Evolutionary conservation across 1,284 basidiomycete genomes (phyloP), one percentile per base, ranked within the genome.

Genomic region (Volvariella volvacea): DNA sequence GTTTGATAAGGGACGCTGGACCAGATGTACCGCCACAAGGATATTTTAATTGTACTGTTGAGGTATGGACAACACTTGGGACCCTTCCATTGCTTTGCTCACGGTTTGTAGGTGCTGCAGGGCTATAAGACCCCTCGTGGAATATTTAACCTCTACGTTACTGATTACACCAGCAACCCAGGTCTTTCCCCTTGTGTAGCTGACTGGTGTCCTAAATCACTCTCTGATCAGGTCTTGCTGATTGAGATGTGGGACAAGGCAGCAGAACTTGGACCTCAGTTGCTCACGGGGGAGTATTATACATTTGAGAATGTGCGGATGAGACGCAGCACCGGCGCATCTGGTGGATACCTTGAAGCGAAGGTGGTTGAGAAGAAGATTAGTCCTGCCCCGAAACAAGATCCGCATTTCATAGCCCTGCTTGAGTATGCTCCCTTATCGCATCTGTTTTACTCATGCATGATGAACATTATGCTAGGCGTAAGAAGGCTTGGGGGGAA

Each of bases 31-130:
- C 55, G n/a, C 70, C 74, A 2, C 44, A 51, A 9, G 79, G 77
- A 1, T 85, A 71, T 55, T 84, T 86, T 52, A 69, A 86, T 48
- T 83, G 80, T 47, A 83, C 80, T 0, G 69, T 83, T 4, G 77
- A 85, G 69, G 83, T 83, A 48, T 45, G 25, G 17, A 2, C 25
- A 14, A 12, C 38, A 4, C 49, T 15, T 38, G 10, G 17, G 22
- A 16, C 44, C 48, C 12, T n/a, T n/a, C 38, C 28, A 17, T 45
- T 48, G 12, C 12, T 12, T 12, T 12, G 6, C 12, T 16, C 16
- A 30, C 9, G 45, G 14, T 21, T 40, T 30, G 0, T 49, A 84
- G 81, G 62, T 83, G 16, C 48, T 83, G 3, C 58, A 71, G 42
- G 70, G 63, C 1, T 64, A 70, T 40, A 28, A 51, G 25, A 70